Evolutionary conservation across 1,284 basidiomycete genomes (phyloP).

Genomic region (Microbotryum violaceum): DNA sequence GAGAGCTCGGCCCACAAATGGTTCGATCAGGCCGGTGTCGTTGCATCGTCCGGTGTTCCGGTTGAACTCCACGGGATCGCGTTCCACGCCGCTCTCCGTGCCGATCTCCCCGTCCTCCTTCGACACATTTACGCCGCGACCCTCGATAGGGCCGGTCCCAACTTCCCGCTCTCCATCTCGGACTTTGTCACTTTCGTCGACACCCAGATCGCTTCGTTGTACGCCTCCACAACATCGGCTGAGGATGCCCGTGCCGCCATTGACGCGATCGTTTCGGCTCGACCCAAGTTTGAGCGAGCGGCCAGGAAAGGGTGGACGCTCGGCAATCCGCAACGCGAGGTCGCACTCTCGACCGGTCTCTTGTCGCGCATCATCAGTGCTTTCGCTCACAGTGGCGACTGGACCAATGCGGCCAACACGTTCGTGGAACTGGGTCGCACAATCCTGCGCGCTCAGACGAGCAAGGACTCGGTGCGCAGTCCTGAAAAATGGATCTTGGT

Average conservation of each 20-base stretch:
- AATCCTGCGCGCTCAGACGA: conserved; percentile 1
- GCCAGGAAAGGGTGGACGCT: conserved; percentile 10
- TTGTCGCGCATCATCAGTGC: conserved; percentile 12
- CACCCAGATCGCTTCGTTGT: background rate
- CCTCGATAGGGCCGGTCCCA: conserved; percentile 2
- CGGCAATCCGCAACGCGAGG: background rate
- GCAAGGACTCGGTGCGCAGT: no score
- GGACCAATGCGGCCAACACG: conserved; percentile 1
- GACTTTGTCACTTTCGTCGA: conserved; percentile 24
- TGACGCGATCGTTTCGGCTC: no score
- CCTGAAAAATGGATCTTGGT: no score
- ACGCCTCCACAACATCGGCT: conserved; percentile 25
- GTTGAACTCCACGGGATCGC: conserved; percentile 44
- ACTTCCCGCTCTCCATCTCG: conserved; percentile 5
- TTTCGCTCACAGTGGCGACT: conserved; percentile 10
- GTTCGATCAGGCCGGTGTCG: conserved; percentile 50
- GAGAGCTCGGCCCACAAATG: conserved; percentile 57
- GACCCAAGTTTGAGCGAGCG: background rate
- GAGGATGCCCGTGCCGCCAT: background rate
- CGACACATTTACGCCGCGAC: conserved; percentile 18
- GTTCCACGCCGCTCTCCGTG: conserved; percentile 35
- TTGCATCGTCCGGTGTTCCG: conserved; percentile 37
- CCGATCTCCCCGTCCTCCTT: conserved; percentile 37
- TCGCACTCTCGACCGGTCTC: conserved; percentile 23
- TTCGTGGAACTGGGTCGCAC: conserved; percentile 13